Base-by-base conservation (phyloP, 2,329 filamentous ascomycete species). In the Madurella fahalii region DNA sequence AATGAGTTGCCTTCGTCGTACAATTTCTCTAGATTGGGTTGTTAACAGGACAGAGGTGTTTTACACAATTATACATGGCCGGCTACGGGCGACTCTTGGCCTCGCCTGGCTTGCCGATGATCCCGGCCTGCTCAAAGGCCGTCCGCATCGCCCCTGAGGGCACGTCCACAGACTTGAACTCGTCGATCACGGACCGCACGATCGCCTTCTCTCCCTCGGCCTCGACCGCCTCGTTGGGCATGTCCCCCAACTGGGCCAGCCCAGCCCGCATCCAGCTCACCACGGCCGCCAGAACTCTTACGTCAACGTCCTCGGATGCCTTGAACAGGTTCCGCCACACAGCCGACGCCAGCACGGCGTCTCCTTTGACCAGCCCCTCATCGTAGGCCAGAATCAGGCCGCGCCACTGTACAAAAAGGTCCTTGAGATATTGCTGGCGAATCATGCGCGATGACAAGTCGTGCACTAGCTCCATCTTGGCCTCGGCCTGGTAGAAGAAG, bases 271-370 rank as follows among this genome's bases (percentile, higher is more conserved):
- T 80, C 78, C 79, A 84, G 32, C 74, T 75, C 18, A 83, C 80
- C 45, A 83, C 72, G 48, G 79, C 79, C 2, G 80, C 76, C 47
- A 84, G 68, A 30, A 69, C 63, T 50, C 79, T 70, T 37, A 77
- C 69, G 59, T 84, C 79, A 15, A 76, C 72, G 56, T 81, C 76
- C 46, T 73, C 71, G 39, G 69, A 64, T 18, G 83, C 90, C 74
- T 93, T 91, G 78, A 90, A 95, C 53, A 99, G 68, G 71, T 97
- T 97, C 66, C 94, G 81, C 94, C 94, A 99, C 46, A 99, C 77
- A 9, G 94, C 94, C 41, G 87, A 79, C 3, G 86, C 89, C 13
- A 94, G 77, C 53, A 89, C 82, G 13, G 88, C 85, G 68, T 95
- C 90, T 9, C 87, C 87, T 69, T 85, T 86, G 61, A 85, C 77